These are phyloP conservation scores for Borovskyia barvae DNA, from an alignment of 208 protist species.

Conservation along the genomic window DNA sequence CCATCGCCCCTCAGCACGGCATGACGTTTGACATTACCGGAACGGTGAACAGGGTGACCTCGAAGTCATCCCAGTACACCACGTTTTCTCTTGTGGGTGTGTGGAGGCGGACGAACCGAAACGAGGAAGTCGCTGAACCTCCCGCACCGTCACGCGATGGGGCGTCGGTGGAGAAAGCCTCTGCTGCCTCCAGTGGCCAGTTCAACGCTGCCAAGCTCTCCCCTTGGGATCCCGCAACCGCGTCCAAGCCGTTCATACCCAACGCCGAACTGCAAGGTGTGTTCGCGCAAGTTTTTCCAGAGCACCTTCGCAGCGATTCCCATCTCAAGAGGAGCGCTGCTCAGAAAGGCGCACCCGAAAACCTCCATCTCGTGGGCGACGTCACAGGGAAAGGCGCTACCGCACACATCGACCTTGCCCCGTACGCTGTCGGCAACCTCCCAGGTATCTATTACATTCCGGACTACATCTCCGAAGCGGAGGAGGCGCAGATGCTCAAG, in stretches of 20 bases:
- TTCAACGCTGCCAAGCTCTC: slow-evolving; percentile 88
- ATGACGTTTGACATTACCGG: slow-evolving; percentile 51
- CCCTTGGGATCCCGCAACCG: slow-evolving; percentile 41
- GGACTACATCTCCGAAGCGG: slow-evolving; percentile 77
- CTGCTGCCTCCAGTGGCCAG: slow-evolving; percentile 26
- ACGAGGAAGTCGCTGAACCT: slow-evolving; percentile 10
- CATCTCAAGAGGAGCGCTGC: slow-evolving; percentile 40
- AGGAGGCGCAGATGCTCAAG: slow-evolving; percentile 71
- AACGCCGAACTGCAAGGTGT: slow-evolving; percentile 53
- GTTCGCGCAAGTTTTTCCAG: slow-evolving; percentile 74
- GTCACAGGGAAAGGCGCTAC: background rate
- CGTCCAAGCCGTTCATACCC: slow-evolving; percentile 30
- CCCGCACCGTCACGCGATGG: slow-evolving; percentile 6
- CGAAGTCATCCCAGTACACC: slow-evolving; percentile 51
- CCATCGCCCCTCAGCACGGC: slow-evolving; percentile 39
- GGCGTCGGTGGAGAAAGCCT: background rate
- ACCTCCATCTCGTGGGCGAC: background rate
- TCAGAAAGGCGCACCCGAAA: background rate
- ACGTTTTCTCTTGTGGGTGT: slow-evolving; percentile 79
- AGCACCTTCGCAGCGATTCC: slow-evolving; percentile 48
- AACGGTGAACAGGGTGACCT: slow-evolving; percentile 64
- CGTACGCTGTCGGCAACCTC: slow-evolving; percentile 66
- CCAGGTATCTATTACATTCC: slow-evolving; percentile 87
- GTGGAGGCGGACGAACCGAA: slow-evolving; percentile 51
- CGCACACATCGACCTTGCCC: slow-evolving; percentile 58